phyloP scores from a whole-genome alignment of 2,329 filamentous ascomycete species.

The Ascochyta viciae-villosae region DNA sequence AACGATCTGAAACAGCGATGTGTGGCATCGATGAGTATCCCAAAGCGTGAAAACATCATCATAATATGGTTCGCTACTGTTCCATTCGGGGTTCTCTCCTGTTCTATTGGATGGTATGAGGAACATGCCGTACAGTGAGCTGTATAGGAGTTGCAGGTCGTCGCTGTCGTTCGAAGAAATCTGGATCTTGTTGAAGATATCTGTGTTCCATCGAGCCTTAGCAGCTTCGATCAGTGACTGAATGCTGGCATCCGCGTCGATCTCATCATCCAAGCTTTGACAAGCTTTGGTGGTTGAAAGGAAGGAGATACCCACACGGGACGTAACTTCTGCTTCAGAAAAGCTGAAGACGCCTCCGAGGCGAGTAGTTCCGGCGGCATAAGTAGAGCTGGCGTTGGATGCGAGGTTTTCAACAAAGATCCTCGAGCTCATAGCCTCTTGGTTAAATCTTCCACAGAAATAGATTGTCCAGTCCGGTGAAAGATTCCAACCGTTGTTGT shows the following conservation, averaged over 20 bases:
- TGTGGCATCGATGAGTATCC: slow-evolving; percentile 70
- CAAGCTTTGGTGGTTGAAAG: slow-evolving; percentile 70
- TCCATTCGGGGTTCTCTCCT: slow-evolving; percentile 73
- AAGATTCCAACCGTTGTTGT: slow-evolving; percentile 72
- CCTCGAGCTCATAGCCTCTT: slow-evolving; percentile 33
- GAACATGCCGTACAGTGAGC: slow-evolving; percentile 73
- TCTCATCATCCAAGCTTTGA: slow-evolving; percentile 60
- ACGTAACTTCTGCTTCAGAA: slow-evolving; percentile 55
- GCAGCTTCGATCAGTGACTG: slow-evolving; percentile 56
- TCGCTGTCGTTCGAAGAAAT: slow-evolving; percentile 64
- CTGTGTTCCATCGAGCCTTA: slow-evolving; percentile 64
- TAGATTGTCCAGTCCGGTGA: slow-evolving; percentile 68
- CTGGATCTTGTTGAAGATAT: slow-evolving; percentile 69
- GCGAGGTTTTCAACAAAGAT: slow-evolving; percentile 41
- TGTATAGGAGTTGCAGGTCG: slow-evolving; percentile 69
- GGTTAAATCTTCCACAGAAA: slow-evolving; percentile 68
- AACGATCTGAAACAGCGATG: slow-evolving; percentile 69
- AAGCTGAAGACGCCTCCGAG: slow-evolving; percentile 64
- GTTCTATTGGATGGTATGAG: slow-evolving; percentile 74
- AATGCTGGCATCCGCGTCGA: slow-evolving; percentile 56
- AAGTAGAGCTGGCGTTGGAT: slow-evolving; percentile 31
- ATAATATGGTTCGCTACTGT: slow-evolving; percentile 71
- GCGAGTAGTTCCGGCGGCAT: slow-evolving; percentile 33
- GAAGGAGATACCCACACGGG: slow-evolving; percentile 72
- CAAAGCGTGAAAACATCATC: slow-evolving; percentile 76